Evolutionary conservation across 2,329 filamentous ascomycete genomes (phyloP).

Genomic region (Cyphellophora europaea): DNA sequence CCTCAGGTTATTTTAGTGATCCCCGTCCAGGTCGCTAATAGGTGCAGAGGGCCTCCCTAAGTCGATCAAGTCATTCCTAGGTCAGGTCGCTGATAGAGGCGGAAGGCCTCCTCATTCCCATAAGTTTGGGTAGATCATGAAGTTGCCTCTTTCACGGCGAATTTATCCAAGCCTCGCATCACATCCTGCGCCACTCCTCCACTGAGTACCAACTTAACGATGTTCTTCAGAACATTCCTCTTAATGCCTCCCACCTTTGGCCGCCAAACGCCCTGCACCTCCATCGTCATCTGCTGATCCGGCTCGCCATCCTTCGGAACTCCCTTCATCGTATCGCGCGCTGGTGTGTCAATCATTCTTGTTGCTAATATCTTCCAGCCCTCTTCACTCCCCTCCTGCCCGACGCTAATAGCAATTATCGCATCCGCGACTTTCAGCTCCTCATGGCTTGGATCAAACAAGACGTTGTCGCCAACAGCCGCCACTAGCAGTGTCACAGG

Average conservation of each 20-base stretch:
- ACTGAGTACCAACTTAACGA: slow-evolving; percentile 68
- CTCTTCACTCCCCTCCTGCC: slow-evolving; percentile 31
- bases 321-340: slow-evolving; percentile 61
- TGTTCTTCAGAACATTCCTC: slow-evolving; percentile 59
- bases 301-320: slow-evolving; percentile 37
- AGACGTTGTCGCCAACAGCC: slow-evolving; percentile 74
- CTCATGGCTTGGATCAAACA: slow-evolving; percentile 86
- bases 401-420: slow-evolving; percentile 75
- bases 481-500: slow-evolving; percentile 88
- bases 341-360: slow-evolving; percentile 65
- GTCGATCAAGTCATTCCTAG: too few species aligned
- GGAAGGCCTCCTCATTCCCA: too few species aligned
- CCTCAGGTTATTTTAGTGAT: too few species aligned
- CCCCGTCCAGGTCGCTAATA: too few species aligned
- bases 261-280: slow-evolving; percentile 67
- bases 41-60: too few species aligned
- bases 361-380: slow-evolving; percentile 55
- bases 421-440: slow-evolving; percentile 89
- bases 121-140: too few species aligned
- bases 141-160: too few species aligned
- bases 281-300: slow-evolving; percentile 44
- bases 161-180: slow-evolving; percentile 66
- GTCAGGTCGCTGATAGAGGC: too few species aligned
- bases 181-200: slow-evolving; percentile 79
- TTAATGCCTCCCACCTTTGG: slow-evolving; percentile 77